Evolutionary conservation across 352 stramenopile species (phyloP).

Genomic region (Globisporangium apiculatum): DNA sequence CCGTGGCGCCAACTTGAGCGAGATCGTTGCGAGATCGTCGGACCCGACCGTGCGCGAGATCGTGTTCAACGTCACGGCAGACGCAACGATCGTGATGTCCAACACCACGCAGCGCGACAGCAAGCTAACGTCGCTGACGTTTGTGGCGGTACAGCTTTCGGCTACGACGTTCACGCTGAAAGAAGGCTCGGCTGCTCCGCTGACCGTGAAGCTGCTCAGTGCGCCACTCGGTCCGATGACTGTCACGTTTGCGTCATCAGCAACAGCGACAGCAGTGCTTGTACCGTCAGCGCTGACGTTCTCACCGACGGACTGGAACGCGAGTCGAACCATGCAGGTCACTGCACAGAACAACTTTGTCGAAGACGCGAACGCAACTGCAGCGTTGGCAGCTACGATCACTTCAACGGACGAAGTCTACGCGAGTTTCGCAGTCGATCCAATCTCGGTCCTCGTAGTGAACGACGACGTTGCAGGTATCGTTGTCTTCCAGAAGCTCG

Average conservation of each 20-base stretch:
- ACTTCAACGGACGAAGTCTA: constrained; percentile 34
- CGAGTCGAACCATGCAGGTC: constrained; percentile 25
- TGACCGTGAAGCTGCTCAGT: constrained; percentile 33
- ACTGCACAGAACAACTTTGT: constrained; percentile 43
- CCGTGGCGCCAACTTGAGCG: constrained; percentile 15
- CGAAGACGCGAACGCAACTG: constrained; percentile 28
- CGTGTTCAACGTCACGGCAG: constrained; percentile 28
- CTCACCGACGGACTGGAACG: constrained; percentile 23
- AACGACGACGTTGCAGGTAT: constrained; percentile 51
- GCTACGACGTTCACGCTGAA: constrained; percentile 29
- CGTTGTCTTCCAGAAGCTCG: constrained; percentile 29
- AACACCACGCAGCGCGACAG: constrained; percentile 27
- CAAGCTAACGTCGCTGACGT: constrained; percentile 20
- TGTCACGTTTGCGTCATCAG: constrained; percentile 27
- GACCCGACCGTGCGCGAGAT: constrained; percentile 19
- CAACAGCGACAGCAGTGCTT: constrained; percentile 20
- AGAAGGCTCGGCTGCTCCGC: constrained; percentile 18
- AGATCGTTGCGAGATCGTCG: constrained; percentile 20
- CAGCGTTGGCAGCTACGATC: constrained; percentile 18
- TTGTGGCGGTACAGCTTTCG: constrained; percentile 33
- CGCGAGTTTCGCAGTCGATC: constrained; percentile 10
- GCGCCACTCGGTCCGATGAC: constrained; percentile 25
- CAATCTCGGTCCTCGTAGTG: constrained; percentile 29
- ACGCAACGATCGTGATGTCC: constrained; percentile 25
- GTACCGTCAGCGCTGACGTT: constrained; percentile 23